Conservation (phyloP, 2,329 filamentous ascomycete species). For the Nothophaeocryptopus gaeumannii region DNA sequence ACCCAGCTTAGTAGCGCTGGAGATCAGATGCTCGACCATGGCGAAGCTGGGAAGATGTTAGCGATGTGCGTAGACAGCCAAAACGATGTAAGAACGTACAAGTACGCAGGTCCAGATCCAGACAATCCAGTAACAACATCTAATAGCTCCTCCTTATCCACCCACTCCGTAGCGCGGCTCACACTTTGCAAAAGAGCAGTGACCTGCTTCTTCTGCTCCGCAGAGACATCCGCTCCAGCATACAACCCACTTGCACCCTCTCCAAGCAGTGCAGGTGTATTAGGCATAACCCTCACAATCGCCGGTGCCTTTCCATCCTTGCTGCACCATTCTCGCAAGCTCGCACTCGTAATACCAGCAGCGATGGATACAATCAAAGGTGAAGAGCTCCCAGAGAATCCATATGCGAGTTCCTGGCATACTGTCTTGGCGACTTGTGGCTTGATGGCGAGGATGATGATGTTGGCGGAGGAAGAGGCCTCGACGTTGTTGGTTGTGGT, state of each 20-base stretch:
- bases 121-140: conserved; percentile 30
- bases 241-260: conserved; percentile 29
- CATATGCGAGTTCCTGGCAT: conserved; percentile 25
- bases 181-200: conserved; percentile 25
- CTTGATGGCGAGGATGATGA: conserved; percentile 30
- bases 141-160: conserved; percentile 26
- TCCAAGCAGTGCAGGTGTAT: conserved; percentile 29
- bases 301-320: conserved; percentile 23
- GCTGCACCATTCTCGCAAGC: conserved; percentile 24
- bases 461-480: conserved; percentile 25
- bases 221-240: conserved; percentile 25
- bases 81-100: background rate
- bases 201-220: conserved; percentile 22
- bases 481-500: conserved; percentile 27
- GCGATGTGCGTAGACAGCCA: background rate
- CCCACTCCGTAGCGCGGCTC: conserved; percentile 29
- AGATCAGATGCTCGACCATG: conserved; percentile 30
- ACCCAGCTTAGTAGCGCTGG: conserved; percentile 26
- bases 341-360: conserved; percentile 25
- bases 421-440: conserved; percentile 30
- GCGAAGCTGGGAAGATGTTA: conserved; percentile 18
- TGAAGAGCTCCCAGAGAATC: conserved; percentile 16
- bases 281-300: conserved; percentile 30
- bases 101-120: conserved; percentile 27
- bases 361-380: conserved; percentile 29